A percentile compares a stretch with the other conserved stretches of the same genome.
These are phyloP conservation scores for Benincasa hispida DNA, from an alignment of 306 rosid species.

Conservation along the genomic window DNA sequence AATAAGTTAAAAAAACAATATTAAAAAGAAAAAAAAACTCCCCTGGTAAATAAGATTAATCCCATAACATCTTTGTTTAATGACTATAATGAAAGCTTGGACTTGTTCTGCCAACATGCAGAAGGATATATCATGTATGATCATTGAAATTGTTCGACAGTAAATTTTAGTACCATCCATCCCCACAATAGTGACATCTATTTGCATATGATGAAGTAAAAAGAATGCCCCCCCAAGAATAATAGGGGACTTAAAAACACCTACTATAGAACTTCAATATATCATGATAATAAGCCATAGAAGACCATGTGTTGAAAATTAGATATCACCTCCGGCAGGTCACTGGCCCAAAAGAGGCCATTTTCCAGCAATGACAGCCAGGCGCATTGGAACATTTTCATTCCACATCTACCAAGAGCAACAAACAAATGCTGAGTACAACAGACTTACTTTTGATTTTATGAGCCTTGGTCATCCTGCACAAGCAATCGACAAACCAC, in stretches of 20 bases:
- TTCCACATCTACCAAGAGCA: constrained; percentile 27
- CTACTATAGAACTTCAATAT: background rate
- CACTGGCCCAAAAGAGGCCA: constrained; percentile 37
- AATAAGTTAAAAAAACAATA: too few species aligned
- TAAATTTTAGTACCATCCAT: background rate
- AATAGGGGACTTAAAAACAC: background rate
- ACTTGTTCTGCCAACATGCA: background rate
- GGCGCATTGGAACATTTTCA: constrained; percentile 51
- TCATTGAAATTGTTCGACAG: background rate
- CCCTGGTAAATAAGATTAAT: too few species aligned
- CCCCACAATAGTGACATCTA: background rate
- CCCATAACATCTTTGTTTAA: too few species aligned
- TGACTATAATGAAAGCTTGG: background rate
- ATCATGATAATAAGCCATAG: background rate
- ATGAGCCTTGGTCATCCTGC: constrained; percentile 49
- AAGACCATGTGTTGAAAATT: background rate
- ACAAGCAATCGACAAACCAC: constrained; percentile 13
- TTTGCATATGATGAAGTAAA: background rate
- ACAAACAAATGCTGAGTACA: constrained; percentile 28
- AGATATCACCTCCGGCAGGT: constrained; percentile 85
- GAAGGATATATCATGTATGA: background rate
- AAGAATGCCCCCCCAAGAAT: background rate
- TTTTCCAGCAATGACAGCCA: constrained; percentile 62
- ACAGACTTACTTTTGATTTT: constrained; percentile 14
- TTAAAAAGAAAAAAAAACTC: too few species aligned